Percentiles rank a stretch among this genome's conserved stretches.
Evolutionary conservation across 768 basidiomycete genomes (phyloP).

Genomic region (Termitomyces sp.): DNA sequence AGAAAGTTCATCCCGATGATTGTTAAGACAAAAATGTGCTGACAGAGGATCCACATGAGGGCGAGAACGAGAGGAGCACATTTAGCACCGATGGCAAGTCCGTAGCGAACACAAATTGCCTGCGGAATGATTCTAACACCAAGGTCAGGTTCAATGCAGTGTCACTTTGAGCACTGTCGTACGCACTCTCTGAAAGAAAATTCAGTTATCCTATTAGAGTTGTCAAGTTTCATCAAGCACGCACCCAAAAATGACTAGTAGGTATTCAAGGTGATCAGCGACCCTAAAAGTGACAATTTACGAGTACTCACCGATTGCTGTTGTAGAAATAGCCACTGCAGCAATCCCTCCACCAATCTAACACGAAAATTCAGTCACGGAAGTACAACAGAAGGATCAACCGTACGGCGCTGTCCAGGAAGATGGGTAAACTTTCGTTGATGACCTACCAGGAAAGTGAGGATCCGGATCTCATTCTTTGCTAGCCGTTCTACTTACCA

Average conservation of each 20-base stretch:
- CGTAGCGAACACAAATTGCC: slow-evolving; percentile 73
- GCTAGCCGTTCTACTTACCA: slow-evolving; percentile 43
- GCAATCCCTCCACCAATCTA: slow-evolving; percentile 64
- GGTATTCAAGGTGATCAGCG: not conserved
- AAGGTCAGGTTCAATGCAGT: not conserved
- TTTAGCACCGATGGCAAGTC: slow-evolving; percentile 73
- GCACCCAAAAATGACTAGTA: slow-evolving; percentile 78
- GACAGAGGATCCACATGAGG: slow-evolving; percentile 65
- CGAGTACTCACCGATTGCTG: slow-evolving; percentile 53
- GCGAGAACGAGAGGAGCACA: slow-evolving; percentile 72
- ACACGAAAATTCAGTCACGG: not conserved
- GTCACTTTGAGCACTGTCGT: not conserved
- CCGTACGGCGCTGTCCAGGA: slow-evolving; percentile 70
- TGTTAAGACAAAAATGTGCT: slow-evolving; percentile 1
- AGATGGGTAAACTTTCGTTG: slow-evolving; percentile 82
- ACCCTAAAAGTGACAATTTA: not conserved
- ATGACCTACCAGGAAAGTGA: slow-evolving; percentile 50
- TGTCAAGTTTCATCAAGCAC: slow-evolving; percentile 17
- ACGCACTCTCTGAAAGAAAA: slow-evolving; percentile 66
- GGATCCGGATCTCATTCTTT: not conserved
- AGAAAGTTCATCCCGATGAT: slow-evolving; percentile 20
- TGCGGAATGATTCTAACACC: slow-evolving; percentile 57
- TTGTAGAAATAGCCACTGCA: slow-evolving; percentile 76
- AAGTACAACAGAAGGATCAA: not conserved
- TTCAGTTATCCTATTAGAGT: not conserved